These are phyloP conservation scores for Huntiella omanensis DNA, from an alignment of 2,329 filamentous ascomycete genomes.

Conservation along the genomic window DNA sequence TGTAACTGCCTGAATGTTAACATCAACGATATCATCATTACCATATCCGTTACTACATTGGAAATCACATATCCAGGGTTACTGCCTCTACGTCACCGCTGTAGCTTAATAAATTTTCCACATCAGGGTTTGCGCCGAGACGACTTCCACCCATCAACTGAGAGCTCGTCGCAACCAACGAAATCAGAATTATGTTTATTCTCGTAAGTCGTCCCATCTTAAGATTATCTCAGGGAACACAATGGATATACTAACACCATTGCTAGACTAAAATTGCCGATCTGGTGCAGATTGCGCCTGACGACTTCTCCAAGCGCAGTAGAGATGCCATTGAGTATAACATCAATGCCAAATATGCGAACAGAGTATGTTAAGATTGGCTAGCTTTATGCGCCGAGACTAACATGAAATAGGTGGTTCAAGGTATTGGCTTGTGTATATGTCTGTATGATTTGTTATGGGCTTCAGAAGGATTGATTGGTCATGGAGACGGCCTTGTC, in stretches of 20 bases:
- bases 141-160: neutral
- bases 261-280: slow-evolving; percentile 77
- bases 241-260: slow-evolving; percentile 5
- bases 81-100: too few species aligned
- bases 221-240: neutral
- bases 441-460: slow-evolving; percentile 82
- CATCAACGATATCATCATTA: too few species aligned
- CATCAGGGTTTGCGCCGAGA: neutral
- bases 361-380: slow-evolving; percentile 41
- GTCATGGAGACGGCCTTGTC: slow-evolving; percentile 76
- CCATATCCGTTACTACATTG: too few species aligned
- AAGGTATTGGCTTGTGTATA: slow-evolving; percentile 84
- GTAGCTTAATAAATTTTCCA: slow-evolving; percentile 3
- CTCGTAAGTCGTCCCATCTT: slow-evolving; percentile 20
- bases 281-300: slow-evolving; percentile 77
- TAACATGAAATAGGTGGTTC: slow-evolving; percentile 43
- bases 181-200: slow-evolving; percentile 25
- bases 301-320: slow-evolving; percentile 72
- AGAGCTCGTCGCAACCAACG: neutral
- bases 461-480: slow-evolving; percentile 82
- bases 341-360: slow-evolving; percentile 91
- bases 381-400: neutral
- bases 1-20: too few species aligned
- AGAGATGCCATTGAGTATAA: slow-evolving; percentile 81
- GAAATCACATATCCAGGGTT: too few species aligned